Base-by-base conservation (phyloP, 2,329 filamentous ascomycete species). In the Geoglossum cookeanum region DNA sequence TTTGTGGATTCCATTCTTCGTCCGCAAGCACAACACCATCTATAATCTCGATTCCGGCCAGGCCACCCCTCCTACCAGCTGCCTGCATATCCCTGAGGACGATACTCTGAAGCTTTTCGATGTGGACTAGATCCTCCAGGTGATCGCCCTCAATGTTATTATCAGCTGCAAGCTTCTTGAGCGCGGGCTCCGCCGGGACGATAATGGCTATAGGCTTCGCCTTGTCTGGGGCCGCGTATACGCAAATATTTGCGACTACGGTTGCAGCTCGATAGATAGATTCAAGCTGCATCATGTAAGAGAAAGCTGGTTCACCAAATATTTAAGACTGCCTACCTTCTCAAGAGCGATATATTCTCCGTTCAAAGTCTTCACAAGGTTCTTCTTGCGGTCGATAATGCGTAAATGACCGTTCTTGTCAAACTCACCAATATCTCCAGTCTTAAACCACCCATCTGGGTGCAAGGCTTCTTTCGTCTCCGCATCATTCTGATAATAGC, bases 331-430 rank as follows among this genome's bases (percentile, higher is more conserved):
- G 22, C 17, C 59, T 55, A 66, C 65, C 70, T 84, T 96, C 75
- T 97, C 91, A 3, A 98, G 79, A 27, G 91, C 92, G 68, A 97
- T 94, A 71, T 97, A 97, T 75, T 97, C 91, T 63, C 91, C 91
- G 60, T 90, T 89, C 62, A 87, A 79, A 61, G 92, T 90, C 81
- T 97, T 97, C 70, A 97, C 87, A 58, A 97, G 75, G 72, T 97
- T 97, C 83, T 97, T 97, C 80, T 95, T 90, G 64, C 91, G 87
- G 70, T 97, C 91, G 66, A 97, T 90, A 68, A 97, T 84, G 64
- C 77, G 80, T 62, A 97, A 72, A 68, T 94, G 86, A 48, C 91
- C 91, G 60, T 84, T 77, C 49, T 74, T 68, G 69, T 91, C 83
- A 65, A 91, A 92, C 68, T 96, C 87, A 65, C 91, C 91, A 68